Base-by-base conservation (phyloP, 768 basidiomycete genomes). In the Trametes cubensis region DNA sequence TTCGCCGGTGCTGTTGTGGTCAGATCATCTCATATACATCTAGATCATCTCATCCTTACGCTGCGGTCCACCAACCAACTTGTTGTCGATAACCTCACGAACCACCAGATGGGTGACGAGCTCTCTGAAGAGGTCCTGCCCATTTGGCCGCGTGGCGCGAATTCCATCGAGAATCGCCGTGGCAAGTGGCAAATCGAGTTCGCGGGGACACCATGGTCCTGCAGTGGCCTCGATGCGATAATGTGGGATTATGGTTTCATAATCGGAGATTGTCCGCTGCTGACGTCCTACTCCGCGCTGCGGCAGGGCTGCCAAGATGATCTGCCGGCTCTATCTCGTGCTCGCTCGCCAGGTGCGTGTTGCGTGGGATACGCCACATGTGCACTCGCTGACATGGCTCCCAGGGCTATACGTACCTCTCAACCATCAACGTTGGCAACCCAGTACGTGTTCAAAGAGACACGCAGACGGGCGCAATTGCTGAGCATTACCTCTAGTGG, bases 11-110 rank as follows among this genome's bases (percentile, higher is more conserved):
- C 6, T 14, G 25, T n/a, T 26, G 26, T 49, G 25, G 48, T 15
- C 25, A 23, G 25, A 23, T 28, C 42, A 15, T 20, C n/a, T 49
- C 25, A 49, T 28, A 2, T 5, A 15, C 1, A 38, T 15, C 38
- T 52, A 92, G 90, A 85, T 65, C 89, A 92, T 69, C 79, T 91
- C 77, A 87, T 91, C 69, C 76, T 92, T 50, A 83, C 87, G 23
- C 85, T 92, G 67, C 80, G 81, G 61, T 82, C 84, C 45, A 81
- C 83, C 59, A 87, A 84, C 67, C 86, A 90, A 73, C 73, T 92
- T 46, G 80, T 80, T 50, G 58, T 81, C 23, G 76, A 73, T 26
- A 79, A 78, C 55, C 67, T 81, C 26, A 72, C 73, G 20, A 76
- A 85, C 50, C 85, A 87, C 42, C 73, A 78, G 5, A 85, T 84